Evolutionary conservation across 768 basidiomycete species (phyloP), one percentile per base, ranked within the genome.

Genomic region (Mycena rebaudengoi): DNA sequence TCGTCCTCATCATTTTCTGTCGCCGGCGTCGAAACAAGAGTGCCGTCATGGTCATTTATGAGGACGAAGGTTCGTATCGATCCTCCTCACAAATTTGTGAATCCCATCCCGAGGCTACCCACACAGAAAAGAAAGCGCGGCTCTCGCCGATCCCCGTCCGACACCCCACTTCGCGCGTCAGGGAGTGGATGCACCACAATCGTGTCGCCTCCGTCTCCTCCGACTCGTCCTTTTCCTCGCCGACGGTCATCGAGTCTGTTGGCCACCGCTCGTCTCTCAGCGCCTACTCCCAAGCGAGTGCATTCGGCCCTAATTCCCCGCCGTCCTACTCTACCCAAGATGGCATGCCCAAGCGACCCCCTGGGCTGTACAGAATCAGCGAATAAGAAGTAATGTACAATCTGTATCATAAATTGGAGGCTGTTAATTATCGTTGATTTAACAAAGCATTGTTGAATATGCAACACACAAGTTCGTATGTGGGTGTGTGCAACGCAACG

Each of bases 121-220:
- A 46, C 28, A 8, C 46, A 50, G 58, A 65, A 29, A 33, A 28
- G n/a, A 59, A 50, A 59, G 35, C 16, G 16, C 29, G 21, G 13
- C 20, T 28, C 43, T 16, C 48, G 44, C 23, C 20, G 20, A 13
- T 1, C 64, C 10, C 46, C 51, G 32, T 18, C 6, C n/a, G 29
- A 1, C 59, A 53, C 32, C 12, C 37, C 52, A 60, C n/a, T n/a
- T n/a, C n/a, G n/a, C n/a, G 49, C 14, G 44, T 60, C 39, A 26
- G 21, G 20, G 53, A 60, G 40, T 65, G 64, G 64, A 60, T 65
- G 16, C 57, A 49, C 12, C 64, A 53, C 13, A 65, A 55, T 18
- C 25, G 46, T n/a, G 30, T 26, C 20, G 58, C 60, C 5, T 64
- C 58, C 3, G 64, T 65, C 4, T 65, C 64, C 14, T 43, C 64